Conservation (phyloP, 163 green algal genomes). For the Chlorella variabilis region DNA sequence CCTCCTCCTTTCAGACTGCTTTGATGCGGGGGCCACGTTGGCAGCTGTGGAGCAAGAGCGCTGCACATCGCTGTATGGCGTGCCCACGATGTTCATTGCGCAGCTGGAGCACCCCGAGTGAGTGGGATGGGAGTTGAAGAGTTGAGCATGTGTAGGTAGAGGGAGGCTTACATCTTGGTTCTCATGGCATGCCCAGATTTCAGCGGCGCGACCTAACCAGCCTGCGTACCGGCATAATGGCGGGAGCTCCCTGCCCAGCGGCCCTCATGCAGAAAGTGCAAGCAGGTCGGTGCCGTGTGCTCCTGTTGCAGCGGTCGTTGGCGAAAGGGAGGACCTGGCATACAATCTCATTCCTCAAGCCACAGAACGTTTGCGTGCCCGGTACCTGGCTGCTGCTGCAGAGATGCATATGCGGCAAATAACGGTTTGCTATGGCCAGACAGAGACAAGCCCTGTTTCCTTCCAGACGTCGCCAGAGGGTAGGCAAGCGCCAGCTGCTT, state of each 20-base stretch:
- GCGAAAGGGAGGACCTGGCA: too few relatives aligned
- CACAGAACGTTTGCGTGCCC: too few relatives aligned
- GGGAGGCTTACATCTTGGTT: too few relatives aligned
- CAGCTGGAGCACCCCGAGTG: slow-evolving; percentile 41
- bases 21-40: slow-evolving; percentile 26
- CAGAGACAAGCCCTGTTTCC: slow-evolving; percentile 44
- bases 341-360: too few relatives aligned
- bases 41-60: slow-evolving; percentile 34
- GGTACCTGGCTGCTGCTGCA: not conserved
- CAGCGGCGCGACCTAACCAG: not conserved
- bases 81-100: slow-evolving; percentile 45
- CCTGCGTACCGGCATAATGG: slow-evolving; percentile 53
- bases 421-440: slow-evolving; percentile 47
- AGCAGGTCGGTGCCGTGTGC: not conserved
- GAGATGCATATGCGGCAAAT: slow-evolving; percentile 42
- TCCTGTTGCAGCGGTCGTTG: not conserved
- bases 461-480: slow-evolving; percentile 42
- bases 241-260: slow-evolving; percentile 42
- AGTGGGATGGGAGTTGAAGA: not conserved
- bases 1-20: slow-evolving; percentile 9
- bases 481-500: slow-evolving; percentile 13
- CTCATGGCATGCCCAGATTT: too few relatives aligned
- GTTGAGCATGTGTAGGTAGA: too few relatives aligned
- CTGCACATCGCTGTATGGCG: slow-evolving; percentile 44
- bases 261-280: slow-evolving; percentile 41